A percentile compares a stretch with the other conserved stretches of the same genome.
phyloP scores from a whole-genome alignment of 345 rosid species.

The Mangifera indica region DNA sequence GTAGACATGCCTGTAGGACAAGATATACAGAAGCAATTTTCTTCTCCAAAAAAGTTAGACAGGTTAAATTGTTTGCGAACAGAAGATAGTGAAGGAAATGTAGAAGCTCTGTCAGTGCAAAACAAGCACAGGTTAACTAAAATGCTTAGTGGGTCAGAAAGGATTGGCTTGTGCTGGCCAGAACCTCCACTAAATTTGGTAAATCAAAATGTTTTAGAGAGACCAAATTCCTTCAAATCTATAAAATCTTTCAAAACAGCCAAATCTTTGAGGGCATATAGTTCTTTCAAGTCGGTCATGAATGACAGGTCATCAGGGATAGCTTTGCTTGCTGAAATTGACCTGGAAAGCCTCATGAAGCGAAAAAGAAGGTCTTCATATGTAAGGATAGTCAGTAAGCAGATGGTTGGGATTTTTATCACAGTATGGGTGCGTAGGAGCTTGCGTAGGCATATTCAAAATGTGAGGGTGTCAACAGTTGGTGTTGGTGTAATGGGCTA shows the following conservation, averaged over 20 bases:
- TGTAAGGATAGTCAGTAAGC: constrained; percentile 83
- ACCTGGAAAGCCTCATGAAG: constrained; percentile 64
- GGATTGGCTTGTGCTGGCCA: constrained; percentile 87
- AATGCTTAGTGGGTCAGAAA: constrained; percentile 70
- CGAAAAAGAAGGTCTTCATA: constrained; percentile 63
- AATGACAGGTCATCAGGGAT: constrained; percentile 42
- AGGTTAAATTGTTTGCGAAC: constrained; percentile 58
- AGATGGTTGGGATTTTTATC: constrained; percentile 90
- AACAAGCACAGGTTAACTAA: constrained; percentile 37
- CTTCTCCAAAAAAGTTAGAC: constrained; percentile 57
- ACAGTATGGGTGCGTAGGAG: constrained; percentile 87
- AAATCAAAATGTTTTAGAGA: constrained; percentile 55
- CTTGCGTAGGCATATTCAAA: constrained; percentile 81
- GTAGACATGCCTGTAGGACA: constrained; percentile 34
- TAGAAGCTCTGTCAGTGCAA: constrained; percentile 9
- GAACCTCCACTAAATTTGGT: constrained; percentile 74
- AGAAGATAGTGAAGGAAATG: constrained; percentile 34
- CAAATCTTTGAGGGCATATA: constrained; percentile 54
- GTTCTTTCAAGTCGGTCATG: constrained; percentile 59
- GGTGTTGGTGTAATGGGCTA: constrained; percentile 98
- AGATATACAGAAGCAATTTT: constrained; percentile 52
- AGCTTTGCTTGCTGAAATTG: constrained; percentile 59
- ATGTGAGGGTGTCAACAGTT: constrained; percentile 78
- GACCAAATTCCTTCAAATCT: constrained; percentile 61
- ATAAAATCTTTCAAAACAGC: constrained; percentile 45